phyloP scores from a whole-genome alignment of 306 rosid species.

The Ammopiptanthus mongolicus region DNA sequence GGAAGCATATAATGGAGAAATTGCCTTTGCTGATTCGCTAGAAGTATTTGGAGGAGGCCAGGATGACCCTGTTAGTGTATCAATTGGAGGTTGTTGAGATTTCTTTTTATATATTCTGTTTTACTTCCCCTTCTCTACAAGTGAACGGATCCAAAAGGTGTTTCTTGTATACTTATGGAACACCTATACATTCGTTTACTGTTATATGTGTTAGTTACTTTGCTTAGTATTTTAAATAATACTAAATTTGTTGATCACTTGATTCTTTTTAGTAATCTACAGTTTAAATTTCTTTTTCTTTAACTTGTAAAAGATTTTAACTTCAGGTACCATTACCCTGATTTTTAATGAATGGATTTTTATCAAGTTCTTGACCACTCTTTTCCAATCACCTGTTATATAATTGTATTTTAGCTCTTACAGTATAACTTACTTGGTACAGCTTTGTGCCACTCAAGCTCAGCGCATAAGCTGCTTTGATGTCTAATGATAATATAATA shows the following conservation, averaged over 20 bases:
- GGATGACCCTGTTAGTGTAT: conserved; percentile 91
- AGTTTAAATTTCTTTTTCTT: conserved; percentile 3
- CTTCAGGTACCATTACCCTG: background rate
- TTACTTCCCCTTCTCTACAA: conserved; percentile 22
- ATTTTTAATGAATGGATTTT: background rate
- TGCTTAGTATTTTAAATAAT: background rate
- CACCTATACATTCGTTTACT: background rate
- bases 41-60: conserved; percentile 86
- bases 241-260: background rate
- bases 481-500: conserved; percentile 1
- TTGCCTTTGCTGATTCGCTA: conserved; percentile 73
- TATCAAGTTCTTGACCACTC: background rate
- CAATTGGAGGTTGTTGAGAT: conserved; percentile 82
- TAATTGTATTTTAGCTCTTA: background rate
- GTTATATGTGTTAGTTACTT: background rate
- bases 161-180: background rate
- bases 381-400: background rate
- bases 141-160: background rate
- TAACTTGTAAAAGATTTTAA: conserved; percentile 2
- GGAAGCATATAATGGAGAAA: conserved; percentile 78
- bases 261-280: background rate
- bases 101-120: conserved; percentile 13
- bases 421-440: background rate
- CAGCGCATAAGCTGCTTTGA: conserved; percentile 5
- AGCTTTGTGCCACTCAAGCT: conserved; percentile 19